Base-by-base conservation (phyloP, 140 eudicot genomes). In the Ambrosia hybrid region DNA sequence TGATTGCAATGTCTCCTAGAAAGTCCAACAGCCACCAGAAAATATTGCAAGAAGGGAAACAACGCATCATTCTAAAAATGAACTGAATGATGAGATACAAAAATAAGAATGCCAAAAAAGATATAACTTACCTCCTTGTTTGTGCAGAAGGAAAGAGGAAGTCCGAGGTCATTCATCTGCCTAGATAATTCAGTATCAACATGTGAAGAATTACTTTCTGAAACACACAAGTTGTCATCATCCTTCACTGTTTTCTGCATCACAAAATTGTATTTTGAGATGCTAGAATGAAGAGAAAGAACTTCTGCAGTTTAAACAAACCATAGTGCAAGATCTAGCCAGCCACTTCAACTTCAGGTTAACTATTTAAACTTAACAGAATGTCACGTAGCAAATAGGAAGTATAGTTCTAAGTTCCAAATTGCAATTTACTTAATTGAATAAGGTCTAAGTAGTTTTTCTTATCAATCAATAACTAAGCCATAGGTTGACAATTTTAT, bases 141-240 rank as follows among this genome's bases (percentile, higher is more conserved):
- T 46, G 97, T 84, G 53, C 70, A 86, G 83, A 94, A 94, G 36
- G 96, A 79, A 68, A 86, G 71, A 30, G 99, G 97, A 77, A 94
- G 97, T 68, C 99, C 99, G 71, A 90, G 79, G 49, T 80, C 96
- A 76, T 74, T 79, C 91, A 93, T 75, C 79, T 84, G 79, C 66
- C 71, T 61, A 59, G 73, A 75, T 52, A 90, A 73, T 51, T 90
- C 87, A 30, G 72, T 14, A 65, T 94, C 91, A 61, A 84, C 94
- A 26, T 73, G 46, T 49, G 81, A 39, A 41, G 68, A 60, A 62
- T 46, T 7, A 45, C 65, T 65, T 41, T 75, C 89, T 78, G 82
- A 52, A 59, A 79, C 45, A 61, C 72, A 55, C 21, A 74, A 17
- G 45, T 11, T 61, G 43, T 11, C 79, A 7, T 51, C 74, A 39